phyloP scores from a whole-genome alignment of 2,329 filamentous ascomycete genomes.

The Fusarium metavorans region DNA sequence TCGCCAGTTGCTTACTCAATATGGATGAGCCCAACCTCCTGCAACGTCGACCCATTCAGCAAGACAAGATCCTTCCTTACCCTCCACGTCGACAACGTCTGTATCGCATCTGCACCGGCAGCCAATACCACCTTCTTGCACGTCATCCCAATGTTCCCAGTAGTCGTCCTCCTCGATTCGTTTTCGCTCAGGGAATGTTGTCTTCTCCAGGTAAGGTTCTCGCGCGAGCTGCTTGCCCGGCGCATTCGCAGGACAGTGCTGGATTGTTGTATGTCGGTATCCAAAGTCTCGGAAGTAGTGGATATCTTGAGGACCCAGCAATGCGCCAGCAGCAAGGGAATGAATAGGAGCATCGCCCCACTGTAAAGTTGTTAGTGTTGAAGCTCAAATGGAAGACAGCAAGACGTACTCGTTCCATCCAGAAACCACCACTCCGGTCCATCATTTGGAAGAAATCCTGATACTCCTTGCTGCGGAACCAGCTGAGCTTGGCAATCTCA shows the following conservation, averaged over 20 bases:
- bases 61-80: constrained; percentile 95
- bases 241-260: constrained; percentile 97
- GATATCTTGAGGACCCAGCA: constrained; percentile 84
- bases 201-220: constrained; percentile 83
- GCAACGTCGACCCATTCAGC: constrained; percentile 98
- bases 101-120: constrained; percentile 97
- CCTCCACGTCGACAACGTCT: constrained; percentile 97
- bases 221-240: constrained; percentile 87
- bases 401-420: constrained; percentile 89
- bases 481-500: constrained; percentile 93
- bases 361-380: constrained; percentile 59
- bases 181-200: constrained; percentile 83
- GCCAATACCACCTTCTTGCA: constrained; percentile 95
- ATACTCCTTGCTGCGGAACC: constrained; percentile 97
- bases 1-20: constrained; percentile 31
- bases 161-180: constrained; percentile 94
- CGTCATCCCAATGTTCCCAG: constrained; percentile 88
- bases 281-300: constrained; percentile 99
- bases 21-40: constrained; percentile 83
- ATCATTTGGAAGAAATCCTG: constrained; percentile 99
- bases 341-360: constrained; percentile 99
- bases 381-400: constrained; percentile 1
- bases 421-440: constrained; percentile 97
- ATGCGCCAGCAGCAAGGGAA: constrained; percentile 91
- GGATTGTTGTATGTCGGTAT: constrained; percentile 98